phyloP scores from a whole-genome alignment of 2,329 filamentous ascomycete species.

The Penicillium sp. region DNA sequence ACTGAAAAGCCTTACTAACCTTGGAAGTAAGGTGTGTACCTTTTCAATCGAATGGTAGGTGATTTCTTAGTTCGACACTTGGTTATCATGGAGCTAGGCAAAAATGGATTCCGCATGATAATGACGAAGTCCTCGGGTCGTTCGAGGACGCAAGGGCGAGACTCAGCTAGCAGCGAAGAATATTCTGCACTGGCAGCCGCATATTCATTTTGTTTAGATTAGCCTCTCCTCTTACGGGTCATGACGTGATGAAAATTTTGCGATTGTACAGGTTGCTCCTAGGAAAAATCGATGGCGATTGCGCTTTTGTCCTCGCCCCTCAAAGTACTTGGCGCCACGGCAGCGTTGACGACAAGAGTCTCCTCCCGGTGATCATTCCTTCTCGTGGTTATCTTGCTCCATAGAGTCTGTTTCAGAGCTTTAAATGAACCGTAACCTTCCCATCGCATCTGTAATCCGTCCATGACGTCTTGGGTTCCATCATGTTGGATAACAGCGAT shows the following conservation, averaged over 20 bases:
- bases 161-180: constrained; percentile 6
- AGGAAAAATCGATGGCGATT: constrained; percentile 6
- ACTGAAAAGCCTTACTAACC: no score
- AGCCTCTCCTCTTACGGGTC: neutral
- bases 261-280: neutral
- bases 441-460: no score
- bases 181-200: constrained; percentile 7
- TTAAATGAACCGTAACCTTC: no score
- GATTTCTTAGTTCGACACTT: no score
- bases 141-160: constrained; percentile 4
- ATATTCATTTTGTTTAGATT: constrained; percentile 8
- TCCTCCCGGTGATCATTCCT: neutral
- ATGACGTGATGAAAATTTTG: constrained; percentile 3
- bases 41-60: no score
- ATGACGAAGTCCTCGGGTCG: constrained; percentile 1
- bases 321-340: constrained; percentile 1
- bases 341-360: constrained; percentile 2
- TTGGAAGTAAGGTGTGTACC: no score
- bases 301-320: constrained; percentile 1
- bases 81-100: no score
- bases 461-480: no score
- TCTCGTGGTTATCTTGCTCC: neutral
- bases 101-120: neutral
- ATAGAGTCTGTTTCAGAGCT: neutral
- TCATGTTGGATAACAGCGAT: no score